Conservation (phyloP, 2,329 filamentous ascomycete genomes). For the Cytospora leucostoma region DNA sequence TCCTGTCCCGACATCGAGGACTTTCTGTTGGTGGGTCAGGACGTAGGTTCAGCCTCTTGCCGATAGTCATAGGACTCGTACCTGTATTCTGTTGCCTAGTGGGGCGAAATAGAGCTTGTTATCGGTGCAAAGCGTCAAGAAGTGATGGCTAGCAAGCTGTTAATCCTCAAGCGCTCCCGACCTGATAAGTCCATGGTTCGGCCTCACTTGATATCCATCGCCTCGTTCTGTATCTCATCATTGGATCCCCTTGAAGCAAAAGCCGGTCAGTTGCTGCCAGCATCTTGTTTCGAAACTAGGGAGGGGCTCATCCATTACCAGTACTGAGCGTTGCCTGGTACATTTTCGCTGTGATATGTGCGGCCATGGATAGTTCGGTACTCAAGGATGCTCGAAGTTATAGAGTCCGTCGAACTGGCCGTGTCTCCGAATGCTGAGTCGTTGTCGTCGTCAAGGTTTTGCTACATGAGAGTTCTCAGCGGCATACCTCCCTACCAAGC, state of each 20-base stretch:
- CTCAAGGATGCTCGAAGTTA: slow-evolving; percentile 25
- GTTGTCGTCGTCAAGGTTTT: slow-evolving; percentile 22
- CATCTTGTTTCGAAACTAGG: slow-evolving; percentile 42
- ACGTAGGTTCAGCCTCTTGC: background rate
- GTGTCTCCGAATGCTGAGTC: slow-evolving; percentile 27
- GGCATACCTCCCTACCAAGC: background rate
- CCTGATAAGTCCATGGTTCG: background rate
- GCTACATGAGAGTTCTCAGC: slow-evolving; percentile 11
- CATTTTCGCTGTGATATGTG: slow-evolving; percentile 27
- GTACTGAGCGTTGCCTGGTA: slow-evolving; percentile 24
- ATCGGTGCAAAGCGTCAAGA: slow-evolving; percentile 30
- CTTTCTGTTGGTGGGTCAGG: slow-evolving; percentile 28
- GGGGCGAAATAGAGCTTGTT: slow-evolving; percentile 34
- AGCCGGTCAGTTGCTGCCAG: slow-evolving; percentile 4
- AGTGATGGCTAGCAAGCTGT: slow-evolving; percentile 32
- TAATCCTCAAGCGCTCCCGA: background rate
- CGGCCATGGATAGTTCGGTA: slow-evolving; percentile 27
- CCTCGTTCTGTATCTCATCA: slow-evolving; percentile 37
- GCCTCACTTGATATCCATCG: slow-evolving; percentile 36
- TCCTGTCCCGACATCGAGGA: slow-evolving; percentile 57
- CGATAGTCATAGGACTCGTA: background rate
- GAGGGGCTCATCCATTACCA: slow-evolving; percentile 16
- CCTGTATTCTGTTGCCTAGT: slow-evolving; percentile 29
- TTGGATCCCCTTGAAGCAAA: slow-evolving; percentile 31
- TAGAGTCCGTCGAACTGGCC: slow-evolving; percentile 25